Base-by-base conservation (phyloP, 108 stramenopile genomes). In the Pseudonitzschia multistriata region DNA sequence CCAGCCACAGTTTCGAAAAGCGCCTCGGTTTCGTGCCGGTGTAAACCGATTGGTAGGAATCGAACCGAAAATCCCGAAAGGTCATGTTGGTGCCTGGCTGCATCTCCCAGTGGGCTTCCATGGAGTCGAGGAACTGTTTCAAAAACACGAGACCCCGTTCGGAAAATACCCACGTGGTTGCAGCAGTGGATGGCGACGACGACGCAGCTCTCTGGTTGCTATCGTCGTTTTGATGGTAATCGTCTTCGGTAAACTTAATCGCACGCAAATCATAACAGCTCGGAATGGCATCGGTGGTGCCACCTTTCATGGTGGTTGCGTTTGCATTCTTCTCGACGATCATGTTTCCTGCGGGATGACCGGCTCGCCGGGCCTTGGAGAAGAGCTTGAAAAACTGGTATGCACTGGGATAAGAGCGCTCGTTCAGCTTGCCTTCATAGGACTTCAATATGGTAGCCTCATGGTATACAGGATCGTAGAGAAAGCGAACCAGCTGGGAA, bases 1-100 rank as follows among this genome's bases (percentile, higher is more conserved):
- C 54, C 29, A 55, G 13, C 54, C 54, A 55, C 11, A 55, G 29
- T 25, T 55, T 55, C 24, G 54, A 55, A 14, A 55, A 55, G 6
- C 4, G 5, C 13, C 54, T 22, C 13, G 54, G n/a, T 55, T 25
- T 55, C 11, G 29, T 55, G 13, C 54, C 54, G 11, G 54, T 55
- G 14, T 55, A 25, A 6, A 27, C 14, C 11, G 29, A 30, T 55
- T 0, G 29, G 29, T 30, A 55, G 27, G 54, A 55, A 30, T 55
- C 54, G 29, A 25, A 55, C 14, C 27, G 29, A 14, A 27, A 5
- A n/a, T 55, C 54, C 27, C 54, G 54, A 1, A 55, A 55, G 27
- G 54, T 55, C 29, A 25, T 30, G 29, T 55, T 55, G 27, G 54
- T 27, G 13, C 29, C 29, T 25, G 8, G 22, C 14, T 6, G 4